Conservation (phyloP, 1,284 basidiomycete species). For the Pseudozyma flocculosa region DNA sequence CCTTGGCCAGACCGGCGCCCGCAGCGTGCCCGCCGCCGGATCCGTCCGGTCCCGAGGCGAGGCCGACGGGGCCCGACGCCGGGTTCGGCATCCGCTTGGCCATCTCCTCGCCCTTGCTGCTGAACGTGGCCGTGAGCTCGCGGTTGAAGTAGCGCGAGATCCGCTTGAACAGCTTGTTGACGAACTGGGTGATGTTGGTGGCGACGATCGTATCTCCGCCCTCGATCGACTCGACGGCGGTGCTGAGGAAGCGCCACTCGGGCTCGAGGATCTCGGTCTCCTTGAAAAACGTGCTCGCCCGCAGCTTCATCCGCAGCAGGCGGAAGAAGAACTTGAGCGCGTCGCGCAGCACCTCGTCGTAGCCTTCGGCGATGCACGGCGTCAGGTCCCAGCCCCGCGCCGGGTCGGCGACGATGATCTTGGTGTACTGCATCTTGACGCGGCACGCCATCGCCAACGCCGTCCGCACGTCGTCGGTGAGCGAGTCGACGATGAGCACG, state of each 20-base stretch:
- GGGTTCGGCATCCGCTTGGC: conserved; percentile 19
- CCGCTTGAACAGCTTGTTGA: conserved; percentile 64
- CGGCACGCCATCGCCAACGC: conserved; percentile 90
- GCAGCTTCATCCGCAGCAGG: conserved; percentile 91
- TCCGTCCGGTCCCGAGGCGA: conserved; percentile 6
- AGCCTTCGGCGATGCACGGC: conserved; percentile 81
- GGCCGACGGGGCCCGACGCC: conserved; percentile 18
- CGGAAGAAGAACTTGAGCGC: conserved; percentile 89
- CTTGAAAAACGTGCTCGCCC: conserved; percentile 94
- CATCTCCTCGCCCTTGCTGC: conserved; percentile 20
- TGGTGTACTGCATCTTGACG: conserved; percentile 89
- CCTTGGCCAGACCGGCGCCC: conserved; percentile 12
- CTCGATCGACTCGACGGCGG: conserved; percentile 82
- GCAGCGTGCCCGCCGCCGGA: conserved; percentile 1
- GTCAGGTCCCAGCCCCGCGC: conserved; percentile 85
- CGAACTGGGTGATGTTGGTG: conserved; percentile 50
- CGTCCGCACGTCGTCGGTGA: conserved; percentile 88
- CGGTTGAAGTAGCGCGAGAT: conserved; percentile 89
- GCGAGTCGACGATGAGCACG: conserved; percentile 84
- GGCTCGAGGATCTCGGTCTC: conserved; percentile 96
- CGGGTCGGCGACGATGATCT: conserved; percentile 78
- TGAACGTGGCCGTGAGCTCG: conserved; percentile 76
- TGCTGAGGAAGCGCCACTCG: conserved; percentile 93
- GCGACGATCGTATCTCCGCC: conserved; percentile 90
- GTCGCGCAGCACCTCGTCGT: conserved; percentile 84